A percentile compares a stretch with the other conserved stretches of the same genome.
Evolutionary conservation across 2,329 filamentous ascomycete species (phyloP).

Genomic region (Botryotinia globosa): DNA sequence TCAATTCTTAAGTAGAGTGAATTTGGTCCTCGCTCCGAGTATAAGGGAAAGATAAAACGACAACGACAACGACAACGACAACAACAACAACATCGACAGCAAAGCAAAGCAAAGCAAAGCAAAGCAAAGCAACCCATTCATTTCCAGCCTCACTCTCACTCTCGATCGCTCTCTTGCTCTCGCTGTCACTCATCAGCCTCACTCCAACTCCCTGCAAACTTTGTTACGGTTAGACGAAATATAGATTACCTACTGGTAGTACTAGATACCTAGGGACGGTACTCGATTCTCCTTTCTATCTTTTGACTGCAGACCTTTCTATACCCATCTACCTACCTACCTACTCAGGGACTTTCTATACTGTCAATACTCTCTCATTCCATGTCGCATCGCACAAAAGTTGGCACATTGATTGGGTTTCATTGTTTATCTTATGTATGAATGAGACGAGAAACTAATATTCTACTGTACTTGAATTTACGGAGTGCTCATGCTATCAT

Average conservation of each 20-base stretch:
- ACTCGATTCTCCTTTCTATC: background rate
- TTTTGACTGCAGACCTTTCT: background rate
- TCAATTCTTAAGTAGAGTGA: background rate
- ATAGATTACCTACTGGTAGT: background rate
- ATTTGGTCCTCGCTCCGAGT: background rate
- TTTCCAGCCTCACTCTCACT: background rate
- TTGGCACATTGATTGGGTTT: conserved; percentile 13
- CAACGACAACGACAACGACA: background rate
- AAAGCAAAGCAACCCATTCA: background rate
- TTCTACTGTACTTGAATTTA: conserved; percentile 16
- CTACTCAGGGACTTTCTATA: background rate
- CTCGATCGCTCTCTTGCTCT: background rate
- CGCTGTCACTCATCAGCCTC: background rate
- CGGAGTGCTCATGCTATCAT: background rate
- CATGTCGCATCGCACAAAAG: background rate
- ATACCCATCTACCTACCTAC: background rate
- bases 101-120: background rate
- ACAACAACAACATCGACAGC: background rate
- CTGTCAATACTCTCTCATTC: background rate
- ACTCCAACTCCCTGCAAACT: background rate
- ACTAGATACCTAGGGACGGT: background rate
- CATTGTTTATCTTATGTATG: conserved; percentile 21
- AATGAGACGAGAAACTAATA: background rate
- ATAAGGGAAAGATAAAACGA: background rate
- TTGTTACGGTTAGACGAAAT: background rate